Base-by-base conservation (phyloP, 768 basidiomycete genomes). In the Lactarius deliciosus region DNA sequence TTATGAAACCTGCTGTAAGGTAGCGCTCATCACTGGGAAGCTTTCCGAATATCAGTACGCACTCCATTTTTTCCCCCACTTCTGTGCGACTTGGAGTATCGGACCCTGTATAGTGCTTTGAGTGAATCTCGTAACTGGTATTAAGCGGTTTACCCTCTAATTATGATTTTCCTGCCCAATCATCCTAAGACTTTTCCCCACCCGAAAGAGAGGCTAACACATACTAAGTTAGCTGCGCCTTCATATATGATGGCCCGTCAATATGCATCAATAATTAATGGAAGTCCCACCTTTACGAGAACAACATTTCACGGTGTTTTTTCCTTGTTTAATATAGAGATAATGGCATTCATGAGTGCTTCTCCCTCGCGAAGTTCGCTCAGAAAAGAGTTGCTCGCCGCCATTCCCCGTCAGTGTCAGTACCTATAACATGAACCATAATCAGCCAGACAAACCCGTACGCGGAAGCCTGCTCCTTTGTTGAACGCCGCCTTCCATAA, bases 391-490 rank as follows among this genome's bases (percentile, higher is more conserved):
- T 61, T 47, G 10, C 22, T 63, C 38, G 40, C 61, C 11, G 65
- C 18, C 8, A 61, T 8, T 8, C 68, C 68, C 28, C 47, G 50
- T 22, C 62, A 84, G 5, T 1, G 50, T 22, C 62, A 84, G 5
- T 1, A 82, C 60, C 85, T 84, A 88, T 4, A 68, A 28, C 63
- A 72, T 66, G 2, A 79, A 76, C 89, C 89, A 91, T 18, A 82
- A 34, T 74, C 79, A 77, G 4, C 88, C 87, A 0, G 72, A 4
- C 62, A 76, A 32, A 60, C 87, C 89, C 75, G 73, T 6, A 30
- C 83, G 45, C 77, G 77, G 53, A 65, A 72, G n/a, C 86, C 82
- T 0, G 81, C 32, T 32, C 1, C 22, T 1, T 64, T 69, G 68
- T 76, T 80, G 81, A 80, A 89, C 10, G 73, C 61, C 38, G 25